A percentile compares a stretch with the other conserved stretches of the same genome.
Evolutionary conservation across 164 flowering plant species (phyloP).

Genomic region (Vitis cinerea): DNA sequence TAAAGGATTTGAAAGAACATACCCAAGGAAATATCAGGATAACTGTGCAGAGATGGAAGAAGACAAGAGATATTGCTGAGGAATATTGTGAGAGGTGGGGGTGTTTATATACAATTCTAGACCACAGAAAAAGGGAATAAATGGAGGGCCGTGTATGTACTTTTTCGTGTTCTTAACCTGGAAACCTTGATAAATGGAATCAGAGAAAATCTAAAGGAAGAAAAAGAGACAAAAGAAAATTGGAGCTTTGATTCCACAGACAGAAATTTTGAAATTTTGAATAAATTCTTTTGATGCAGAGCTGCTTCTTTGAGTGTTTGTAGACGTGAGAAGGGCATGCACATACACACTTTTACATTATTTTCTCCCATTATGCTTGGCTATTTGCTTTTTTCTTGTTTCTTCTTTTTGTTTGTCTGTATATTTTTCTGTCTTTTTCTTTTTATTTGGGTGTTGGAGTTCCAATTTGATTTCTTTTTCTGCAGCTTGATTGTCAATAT

Average conservation of each 20-base stretch:
- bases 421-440: not conserved
- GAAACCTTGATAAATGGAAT: conserved; percentile 46
- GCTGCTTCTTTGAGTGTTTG: conserved; percentile 11
- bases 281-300: conserved; percentile 14
- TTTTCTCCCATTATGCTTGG: not conserved
- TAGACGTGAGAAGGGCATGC: conserved; percentile 16
- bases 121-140: conserved; percentile 25
- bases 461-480: no score
- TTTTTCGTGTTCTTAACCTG: conserved; percentile 51
- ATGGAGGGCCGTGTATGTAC: conserved; percentile 45
- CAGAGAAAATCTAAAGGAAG: conserved; percentile 33
- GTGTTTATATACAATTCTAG: conserved; percentile 40
- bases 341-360: conserved; percentile 4
- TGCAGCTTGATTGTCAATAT: no score
- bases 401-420: not conserved
- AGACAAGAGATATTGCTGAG: conserved; percentile 2
- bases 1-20: not conserved
- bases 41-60: not conserved
- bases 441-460: no score
- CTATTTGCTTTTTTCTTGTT: no score
- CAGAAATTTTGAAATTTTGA: conserved; percentile 21
- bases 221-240: conserved; percentile 35
- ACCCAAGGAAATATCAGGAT: not conserved
- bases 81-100: conserved; percentile 12
- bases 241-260: conserved; percentile 36